Conservation (phyloP, 495 filamentous ascomycete species). For the Penicillium angulare region DNA sequence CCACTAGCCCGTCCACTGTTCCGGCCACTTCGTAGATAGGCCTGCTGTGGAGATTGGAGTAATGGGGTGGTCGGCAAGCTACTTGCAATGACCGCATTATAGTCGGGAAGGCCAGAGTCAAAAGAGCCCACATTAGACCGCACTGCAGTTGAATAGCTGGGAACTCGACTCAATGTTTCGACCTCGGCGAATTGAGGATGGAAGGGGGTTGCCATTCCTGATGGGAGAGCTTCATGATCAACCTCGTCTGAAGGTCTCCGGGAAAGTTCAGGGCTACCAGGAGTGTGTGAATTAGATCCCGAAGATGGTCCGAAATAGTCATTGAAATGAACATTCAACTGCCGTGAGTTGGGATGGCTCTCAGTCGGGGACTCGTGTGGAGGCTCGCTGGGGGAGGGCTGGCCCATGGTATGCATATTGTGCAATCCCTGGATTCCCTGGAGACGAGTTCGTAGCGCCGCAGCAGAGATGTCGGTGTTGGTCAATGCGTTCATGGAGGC, state of each 20-base stretch:
- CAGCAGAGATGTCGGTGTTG: constrained; percentile 48
- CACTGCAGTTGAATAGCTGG: constrained; percentile 77
- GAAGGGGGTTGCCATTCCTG: constrained; percentile 57
- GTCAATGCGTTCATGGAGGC: constrained; percentile 59
- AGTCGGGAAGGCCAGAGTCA: constrained; percentile 51
- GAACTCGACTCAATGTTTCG: constrained; percentile 67
- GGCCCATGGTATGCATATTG: constrained; percentile 18
- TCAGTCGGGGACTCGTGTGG: constrained; percentile 20
- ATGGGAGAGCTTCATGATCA: constrained; percentile 42
- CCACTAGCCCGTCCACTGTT: constrained; percentile 25
- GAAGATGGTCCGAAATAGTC: constrained; percentile 35
- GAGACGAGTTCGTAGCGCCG: constrained; percentile 62
- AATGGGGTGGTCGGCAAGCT: constrained; percentile 23
- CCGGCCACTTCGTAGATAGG: constrained; percentile 28
- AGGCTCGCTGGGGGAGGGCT: constrained; percentile 21
- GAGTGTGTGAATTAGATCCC: constrained; percentile 37
- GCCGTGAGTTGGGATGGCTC: constrained; percentile 22
- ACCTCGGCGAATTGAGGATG: constrained; percentile 63
- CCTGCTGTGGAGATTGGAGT: constrained; percentile 44
- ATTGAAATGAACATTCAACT: constrained; percentile 26
- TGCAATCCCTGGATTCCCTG: constrained; percentile 59
- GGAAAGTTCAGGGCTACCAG: constrained; percentile 40
- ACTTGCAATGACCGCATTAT: constrained; percentile 46
- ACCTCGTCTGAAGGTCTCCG: constrained; percentile 63
- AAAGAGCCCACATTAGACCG: constrained; percentile 53